These are phyloP conservation scores for Naganishia antarctica DNA, from an alignment of 768 basidiomycete species.

Conservation along the genomic window DNA sequence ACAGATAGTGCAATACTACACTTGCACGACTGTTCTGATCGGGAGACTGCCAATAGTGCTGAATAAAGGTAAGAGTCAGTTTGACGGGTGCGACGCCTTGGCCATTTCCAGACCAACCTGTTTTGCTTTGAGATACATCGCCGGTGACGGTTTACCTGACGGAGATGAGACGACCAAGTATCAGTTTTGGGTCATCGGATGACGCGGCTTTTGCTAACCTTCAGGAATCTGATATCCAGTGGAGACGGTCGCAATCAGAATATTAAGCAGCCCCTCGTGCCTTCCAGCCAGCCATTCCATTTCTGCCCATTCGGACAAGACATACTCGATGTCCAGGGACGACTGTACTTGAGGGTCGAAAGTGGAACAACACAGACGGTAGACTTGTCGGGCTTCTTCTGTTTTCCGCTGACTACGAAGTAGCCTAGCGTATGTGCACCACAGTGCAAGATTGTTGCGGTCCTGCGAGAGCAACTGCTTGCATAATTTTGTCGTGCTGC, in stretches of 20 bases:
- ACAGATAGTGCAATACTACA: constrained; percentile 21
- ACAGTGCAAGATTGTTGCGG: constrained; percentile 48
- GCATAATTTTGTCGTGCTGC: constrained; percentile 49
- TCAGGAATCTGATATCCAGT: background rate
- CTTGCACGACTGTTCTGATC: background rate
- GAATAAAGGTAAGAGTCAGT: background rate
- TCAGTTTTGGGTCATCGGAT: no score
- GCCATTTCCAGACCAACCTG: constrained; percentile 30
- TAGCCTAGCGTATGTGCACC: constrained; percentile 50
- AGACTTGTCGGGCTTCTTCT: constrained; percentile 50
- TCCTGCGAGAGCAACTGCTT: constrained; percentile 42
- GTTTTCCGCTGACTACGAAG: constrained; percentile 47
- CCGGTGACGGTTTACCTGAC: constrained; percentile 12
- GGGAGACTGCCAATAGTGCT: constrained; percentile 20
- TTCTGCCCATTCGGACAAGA: constrained; percentile 49
- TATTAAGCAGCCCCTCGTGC: background rate
- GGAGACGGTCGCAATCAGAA: constrained; percentile 12
- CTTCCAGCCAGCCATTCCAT: constrained; percentile 45
- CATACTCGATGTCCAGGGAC: constrained; percentile 27
- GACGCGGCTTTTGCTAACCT: background rate
- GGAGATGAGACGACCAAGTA: no score
- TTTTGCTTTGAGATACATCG: constrained; percentile 31
- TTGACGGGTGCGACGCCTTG: no score
- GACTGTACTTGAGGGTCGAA: background rate
- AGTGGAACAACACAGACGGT: constrained; percentile 41